Conservation (phyloP, 805 yeast genomes). For the Yamadazyma kitorensis region DNA sequence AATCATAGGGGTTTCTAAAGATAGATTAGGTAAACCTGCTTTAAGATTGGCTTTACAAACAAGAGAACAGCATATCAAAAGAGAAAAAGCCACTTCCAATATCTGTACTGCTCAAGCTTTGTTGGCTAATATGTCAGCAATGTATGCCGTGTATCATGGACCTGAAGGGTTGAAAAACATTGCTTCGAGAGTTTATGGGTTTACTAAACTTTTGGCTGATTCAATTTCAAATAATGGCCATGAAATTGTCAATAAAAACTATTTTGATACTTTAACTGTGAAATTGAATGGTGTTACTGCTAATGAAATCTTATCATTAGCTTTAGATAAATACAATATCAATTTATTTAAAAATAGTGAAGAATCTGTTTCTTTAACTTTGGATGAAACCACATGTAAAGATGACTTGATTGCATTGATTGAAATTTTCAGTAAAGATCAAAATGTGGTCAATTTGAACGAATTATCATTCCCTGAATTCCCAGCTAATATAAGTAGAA, state of each 20-base stretch:
- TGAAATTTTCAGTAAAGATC: conserved; percentile 10
- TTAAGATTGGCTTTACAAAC: conserved; percentile 93
- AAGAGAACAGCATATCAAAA: conserved; percentile 95
- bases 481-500: conserved; percentile 50
- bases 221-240: conserved; percentile 43
- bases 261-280: conserved; percentile 87
- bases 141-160: conserved; percentile 96
- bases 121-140: conserved; percentile 91
- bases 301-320: conserved; percentile 52
- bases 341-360: conserved; percentile 70
- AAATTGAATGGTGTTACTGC: conserved; percentile 50
- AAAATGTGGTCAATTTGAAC: conserved; percentile 12
- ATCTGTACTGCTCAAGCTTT: conserved; percentile 98
- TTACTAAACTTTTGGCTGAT: conserved; percentile 68
- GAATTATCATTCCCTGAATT: conserved; percentile 44
- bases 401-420: conserved; percentile 56
- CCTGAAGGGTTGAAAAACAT: conserved; percentile 79
- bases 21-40: conserved; percentile 86
- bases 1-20: conserved; percentile 89
- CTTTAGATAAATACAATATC: conserved; percentile 61
- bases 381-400: conserved; percentile 83
- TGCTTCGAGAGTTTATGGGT: conserved; percentile 71
- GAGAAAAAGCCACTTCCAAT: conserved; percentile 97
- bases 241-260: conserved; percentile 53
- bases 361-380: conserved; percentile 63